These are phyloP conservation scores for Lachancea kluyveri DNA, from an alignment of 805 yeast species.

Conservation along the genomic window DNA sequence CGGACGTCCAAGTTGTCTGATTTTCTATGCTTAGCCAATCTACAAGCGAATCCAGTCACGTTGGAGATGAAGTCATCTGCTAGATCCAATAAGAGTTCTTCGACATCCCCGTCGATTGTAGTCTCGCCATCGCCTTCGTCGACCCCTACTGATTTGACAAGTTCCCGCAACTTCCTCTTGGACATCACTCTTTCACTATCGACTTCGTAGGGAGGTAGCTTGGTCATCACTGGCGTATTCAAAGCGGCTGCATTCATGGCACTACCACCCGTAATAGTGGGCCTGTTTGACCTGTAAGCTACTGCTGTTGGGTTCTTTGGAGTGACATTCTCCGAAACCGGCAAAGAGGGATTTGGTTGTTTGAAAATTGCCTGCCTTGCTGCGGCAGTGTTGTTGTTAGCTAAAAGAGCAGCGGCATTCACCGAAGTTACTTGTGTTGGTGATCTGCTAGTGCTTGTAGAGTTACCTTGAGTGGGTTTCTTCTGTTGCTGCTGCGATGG, in stretches of 20 bases:
- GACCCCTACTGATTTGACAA: constrained; percentile 74
- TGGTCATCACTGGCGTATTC: constrained; percentile 67
- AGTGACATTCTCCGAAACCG: constrained; percentile 63
- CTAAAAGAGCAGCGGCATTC: constrained; percentile 43
- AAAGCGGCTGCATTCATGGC: constrained; percentile 66
- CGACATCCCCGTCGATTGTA: constrained; percentile 90
- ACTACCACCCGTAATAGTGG: constrained; percentile 79
- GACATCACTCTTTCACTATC: constrained; percentile 79
- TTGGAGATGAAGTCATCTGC: constrained; percentile 94
- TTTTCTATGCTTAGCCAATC: constrained; percentile 90
- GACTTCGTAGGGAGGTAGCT: constrained; percentile 76
- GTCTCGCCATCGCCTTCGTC: constrained; percentile 92
- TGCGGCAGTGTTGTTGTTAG: constrained; percentile 20
- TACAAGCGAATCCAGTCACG: constrained; percentile 89
- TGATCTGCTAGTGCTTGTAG: constrained; percentile 16
- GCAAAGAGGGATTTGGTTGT: constrained; percentile 51
- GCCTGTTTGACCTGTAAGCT: constrained; percentile 61
- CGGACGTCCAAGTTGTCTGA: constrained; percentile 79
- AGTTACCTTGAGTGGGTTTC: constrained; percentile 12
- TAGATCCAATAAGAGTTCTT: constrained; percentile 79
- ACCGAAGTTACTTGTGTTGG: constrained; percentile 39
- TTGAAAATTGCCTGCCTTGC: constrained; percentile 32
- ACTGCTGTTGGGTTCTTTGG: constrained; percentile 63
- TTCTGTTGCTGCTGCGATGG: constrained; percentile 8
- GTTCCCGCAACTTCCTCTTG: constrained; percentile 82